These are phyloP conservation scores for Ophiosphaerella korrae DNA, from an alignment of 2,329 filamentous ascomycete genomes.

Conservation along the genomic window DNA sequence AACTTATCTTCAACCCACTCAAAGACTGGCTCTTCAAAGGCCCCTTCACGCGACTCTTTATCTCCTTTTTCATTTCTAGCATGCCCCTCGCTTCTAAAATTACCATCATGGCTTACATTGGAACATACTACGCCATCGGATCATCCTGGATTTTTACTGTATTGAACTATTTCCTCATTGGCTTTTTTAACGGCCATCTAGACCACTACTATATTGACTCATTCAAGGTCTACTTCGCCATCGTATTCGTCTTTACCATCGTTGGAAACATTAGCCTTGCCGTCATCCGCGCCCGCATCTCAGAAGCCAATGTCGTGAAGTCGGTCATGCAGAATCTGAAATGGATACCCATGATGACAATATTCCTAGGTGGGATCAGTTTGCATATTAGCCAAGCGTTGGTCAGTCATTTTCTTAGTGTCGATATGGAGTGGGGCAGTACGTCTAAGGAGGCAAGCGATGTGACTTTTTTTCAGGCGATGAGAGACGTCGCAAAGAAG, in stretches of 20 bases:
- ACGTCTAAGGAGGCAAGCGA: slow-evolving; percentile 83
- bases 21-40: slow-evolving; percentile 65
- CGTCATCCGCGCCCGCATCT: slow-evolving; percentile 66
- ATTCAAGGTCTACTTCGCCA: slow-evolving; percentile 68
- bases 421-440: slow-evolving; percentile 85
- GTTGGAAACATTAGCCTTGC: slow-evolving; percentile 67
- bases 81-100: slow-evolving; percentile 71
- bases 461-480: slow-evolving; percentile 83
- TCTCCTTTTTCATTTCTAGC: slow-evolving; percentile 63
- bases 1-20: slow-evolving; percentile 72
- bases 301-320: slow-evolving; percentile 57
- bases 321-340: slow-evolving; percentile 64
- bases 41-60: slow-evolving; percentile 69
- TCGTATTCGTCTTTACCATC: slow-evolving; percentile 68
- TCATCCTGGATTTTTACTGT: slow-evolving; percentile 69
- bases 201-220: slow-evolving; percentile 82
- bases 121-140: slow-evolving; percentile 74
- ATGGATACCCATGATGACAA: slow-evolving; percentile 70
- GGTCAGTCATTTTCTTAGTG: slow-evolving; percentile 80
- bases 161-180: slow-evolving; percentile 73
- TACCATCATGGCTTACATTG: slow-evolving; percentile 73
- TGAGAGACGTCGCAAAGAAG: slow-evolving; percentile 76
- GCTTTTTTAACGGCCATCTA: slow-evolving; percentile 74
- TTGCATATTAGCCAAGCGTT: slow-evolving; percentile 82
- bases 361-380: slow-evolving; percentile 82